Base-by-base conservation (phyloP, 2,329 filamentous ascomycete genomes). In the Dactylellina leptospora region DNA sequence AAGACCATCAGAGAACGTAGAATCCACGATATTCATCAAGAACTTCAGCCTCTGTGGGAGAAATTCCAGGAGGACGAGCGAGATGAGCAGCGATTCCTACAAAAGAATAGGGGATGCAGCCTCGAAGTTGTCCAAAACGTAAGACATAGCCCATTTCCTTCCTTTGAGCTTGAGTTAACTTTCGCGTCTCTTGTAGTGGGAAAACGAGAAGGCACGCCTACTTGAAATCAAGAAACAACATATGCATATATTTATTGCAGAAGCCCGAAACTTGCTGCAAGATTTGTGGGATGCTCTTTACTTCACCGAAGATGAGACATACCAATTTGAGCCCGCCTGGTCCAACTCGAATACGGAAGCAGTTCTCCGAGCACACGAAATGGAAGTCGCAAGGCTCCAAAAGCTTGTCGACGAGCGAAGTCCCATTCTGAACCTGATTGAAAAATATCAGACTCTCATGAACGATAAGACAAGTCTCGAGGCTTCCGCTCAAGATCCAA, bases 331-430 rank as follows among this genome's bases (percentile, higher is more conserved):
- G 0, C 95, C 96, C 0, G 95, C 93, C 42, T 68, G 58, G 53
- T 96, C 92, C 9, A 95, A 97, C 78, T 93, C 97, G 18, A 97
- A 96, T 81, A 97, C 92, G 77, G 95, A 99, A 79, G 95, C 95
- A 3, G 85, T 99, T 8, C 86, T 99, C 0, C 93, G 96, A 75
- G 93, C 95, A 0, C 96, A 99, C 77, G 95, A 99, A 82, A 88
- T 89, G 18, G 96, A 99, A 78, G 93, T 99, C 74, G 82, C 84
- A 4, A 87, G 93, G 20, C 84, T 99, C 0, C 91, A 96, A 79
- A 84, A 87, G 1, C 83, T 99, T 33, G 90, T 85, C 77, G 92
- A 96, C 76, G 92, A 99, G 79, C 91, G 95, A 9, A 89, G 90
- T 0, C 93, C 95, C 1, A 92, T 88, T 1, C 82, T 99, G 25